A percentile compares a stretch with the other conserved stretches of the same genome.
These are phyloP conservation scores for Globisporangium rhizosaccharum DNA, from an alignment of 352 stramenopile species.

Conservation along the genomic window DNA sequence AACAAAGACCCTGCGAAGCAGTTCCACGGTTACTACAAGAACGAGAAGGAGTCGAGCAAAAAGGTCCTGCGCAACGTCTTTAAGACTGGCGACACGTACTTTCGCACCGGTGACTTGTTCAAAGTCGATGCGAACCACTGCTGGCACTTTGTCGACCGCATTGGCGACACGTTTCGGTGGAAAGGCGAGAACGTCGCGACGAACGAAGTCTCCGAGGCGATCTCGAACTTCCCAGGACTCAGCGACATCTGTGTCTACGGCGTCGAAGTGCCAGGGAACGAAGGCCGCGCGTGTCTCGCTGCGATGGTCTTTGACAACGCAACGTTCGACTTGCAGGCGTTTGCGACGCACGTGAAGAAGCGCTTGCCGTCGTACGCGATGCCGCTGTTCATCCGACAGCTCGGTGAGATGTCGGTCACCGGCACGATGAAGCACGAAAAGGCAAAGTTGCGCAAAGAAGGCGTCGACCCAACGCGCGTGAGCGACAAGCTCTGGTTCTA, in stretches of 20 bases:
- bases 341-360: slow-evolving; percentile 44
- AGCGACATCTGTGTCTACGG: slow-evolving; percentile 78
- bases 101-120: slow-evolving; percentile 90
- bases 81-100: slow-evolving; percentile 81
- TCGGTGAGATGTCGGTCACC: slow-evolving; percentile 72
- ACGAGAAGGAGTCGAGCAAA: slow-evolving; percentile 67
- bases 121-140: slow-evolving; percentile 59
- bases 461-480: slow-evolving; percentile 62
- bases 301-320: slow-evolving; percentile 76
- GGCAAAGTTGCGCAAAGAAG: slow-evolving; percentile 78
- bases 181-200: slow-evolving; percentile 93
- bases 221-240: slow-evolving; percentile 73
- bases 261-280: slow-evolving; percentile 60
- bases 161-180: slow-evolving; percentile 92
- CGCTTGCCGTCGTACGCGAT: slow-evolving; percentile 63
- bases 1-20: slow-evolving; percentile 40
- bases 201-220: slow-evolving; percentile 80
- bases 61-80: slow-evolving; percentile 86
- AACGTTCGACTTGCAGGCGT: slow-evolving; percentile 47
- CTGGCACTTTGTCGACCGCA: slow-evolving; percentile 89
- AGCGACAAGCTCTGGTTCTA: slow-evolving; percentile 56
- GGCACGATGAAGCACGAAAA: slow-evolving; percentile 92
- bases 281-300: slow-evolving; percentile 80
- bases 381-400: slow-evolving; percentile 81
- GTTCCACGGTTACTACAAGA: slow-evolving; percentile 89